Evolutionary conservation across 179 eudicot species (phyloP).

Genomic region (Beta macrorhiza): DNA sequence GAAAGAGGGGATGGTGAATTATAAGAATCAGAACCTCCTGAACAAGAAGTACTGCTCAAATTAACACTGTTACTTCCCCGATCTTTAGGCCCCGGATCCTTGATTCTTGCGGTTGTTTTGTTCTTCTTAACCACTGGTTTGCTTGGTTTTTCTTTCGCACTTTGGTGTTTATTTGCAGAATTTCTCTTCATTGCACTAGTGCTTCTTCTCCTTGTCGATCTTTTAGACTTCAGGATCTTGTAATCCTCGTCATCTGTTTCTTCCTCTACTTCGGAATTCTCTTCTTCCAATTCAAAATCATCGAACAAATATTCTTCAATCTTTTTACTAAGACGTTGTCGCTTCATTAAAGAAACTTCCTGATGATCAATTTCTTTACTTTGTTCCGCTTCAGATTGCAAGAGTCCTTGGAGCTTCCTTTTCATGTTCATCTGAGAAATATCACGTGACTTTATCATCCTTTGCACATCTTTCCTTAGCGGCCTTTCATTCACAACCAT

Average conservation of each 20-base stretch:
- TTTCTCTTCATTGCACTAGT: not conserved
- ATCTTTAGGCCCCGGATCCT: not conserved
- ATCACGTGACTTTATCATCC: conserved; percentile 12
- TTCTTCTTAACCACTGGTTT: conserved; percentile 18
- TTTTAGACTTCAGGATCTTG: conserved; percentile 16
- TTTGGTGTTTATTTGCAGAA: not conserved
- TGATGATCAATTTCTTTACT: conserved; percentile 1
- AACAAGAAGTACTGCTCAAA: conserved; percentile 13
- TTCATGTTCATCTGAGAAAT: conserved; percentile 12
- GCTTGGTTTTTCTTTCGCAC: not conserved
- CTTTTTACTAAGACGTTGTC: conserved; percentile 6
- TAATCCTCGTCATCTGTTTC: conserved; percentile 26
- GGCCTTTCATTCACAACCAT: conserved; percentile 20
- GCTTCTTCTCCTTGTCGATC: conserved; percentile 12
- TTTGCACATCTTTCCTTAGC: conserved; percentile 4
- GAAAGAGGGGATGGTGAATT: conserved; percentile 31
- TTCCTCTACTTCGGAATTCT: conserved; percentile 16
- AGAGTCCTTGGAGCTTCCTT: conserved; percentile 11
- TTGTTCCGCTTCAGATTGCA: conserved; percentile 12
- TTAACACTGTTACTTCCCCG: not conserved
- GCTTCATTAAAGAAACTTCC: conserved; percentile 14
- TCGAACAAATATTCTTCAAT: not conserved
- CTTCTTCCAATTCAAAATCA: not conserved
- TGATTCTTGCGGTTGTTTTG: not conserved
- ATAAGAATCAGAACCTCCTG: conserved; percentile 26